Base-by-base conservation (phyloP, 352 stramenopile genomes). In the Peronospora tabacina region DNA sequence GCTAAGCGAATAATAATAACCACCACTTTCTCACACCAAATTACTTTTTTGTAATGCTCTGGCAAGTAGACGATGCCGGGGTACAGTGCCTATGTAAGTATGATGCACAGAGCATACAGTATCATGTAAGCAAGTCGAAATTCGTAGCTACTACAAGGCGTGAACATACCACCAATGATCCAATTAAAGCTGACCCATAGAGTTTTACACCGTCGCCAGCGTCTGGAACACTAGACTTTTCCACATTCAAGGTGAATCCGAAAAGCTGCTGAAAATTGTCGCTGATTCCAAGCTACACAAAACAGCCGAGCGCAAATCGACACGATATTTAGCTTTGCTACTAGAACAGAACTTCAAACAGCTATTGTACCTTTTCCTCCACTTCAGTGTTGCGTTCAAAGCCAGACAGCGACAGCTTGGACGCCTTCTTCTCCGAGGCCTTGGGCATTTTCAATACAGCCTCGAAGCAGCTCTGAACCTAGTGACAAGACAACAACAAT, bases 21-120 rank as follows among this genome's bases (percentile, higher is more conserved):
- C 28, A 32, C 28, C 28, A 32, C 28, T 32, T 32, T 3, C 10
- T 1, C 10, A 32, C 28, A 32, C 4, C 28, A 32, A 32, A 47
- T 20, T 52, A 85, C 76, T 70, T 91, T 90, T 49, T 87, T 88
- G 55, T 82, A 87, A 57, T 94, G 82, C 60, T 94, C 82, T 13
- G 82, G 79, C 24, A 90, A 58, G 51, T 90, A 94, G 16, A 91
- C 80, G 1, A 72, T 82, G 12, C 82, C 82, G 8, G 82, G 80
- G 38, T 86, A 90, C 20, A 90, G 41, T 8, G 79, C 79, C 78
- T 90, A 20, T 19, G 40, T 26, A 5, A 26, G 19, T 39, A 35
- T 20, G 32, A 11, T 11, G 47, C 6, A 32, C 32, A 22, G 19
- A 16, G 10, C 10, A 19, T 40, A 15, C 32, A 50, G 1, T 7